A percentile compares a stretch with the other conserved stretches of the same genome.
These are phyloP conservation scores for Colletotrichum lini DNA, from an alignment of 2,329 filamentous ascomycete genomes.

Conservation along the genomic window DNA sequence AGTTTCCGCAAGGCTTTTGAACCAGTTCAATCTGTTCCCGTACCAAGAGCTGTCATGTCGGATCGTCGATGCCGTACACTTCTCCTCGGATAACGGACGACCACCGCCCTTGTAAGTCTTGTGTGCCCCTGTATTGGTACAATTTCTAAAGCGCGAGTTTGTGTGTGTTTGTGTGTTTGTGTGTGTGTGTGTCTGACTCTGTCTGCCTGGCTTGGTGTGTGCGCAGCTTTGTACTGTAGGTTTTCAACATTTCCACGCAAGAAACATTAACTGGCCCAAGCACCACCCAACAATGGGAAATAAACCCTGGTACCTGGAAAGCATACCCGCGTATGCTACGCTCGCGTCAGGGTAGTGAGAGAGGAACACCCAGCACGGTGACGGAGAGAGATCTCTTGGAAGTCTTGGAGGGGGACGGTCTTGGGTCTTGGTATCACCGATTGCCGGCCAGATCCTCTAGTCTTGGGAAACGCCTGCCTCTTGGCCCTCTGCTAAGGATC, in stretches of 20 bases:
- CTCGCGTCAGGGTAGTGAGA: background rate
- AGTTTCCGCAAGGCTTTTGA: background rate
- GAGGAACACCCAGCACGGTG: background rate
- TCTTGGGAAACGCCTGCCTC: conserved; percentile 11
- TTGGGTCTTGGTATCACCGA: conserved; percentile 30
- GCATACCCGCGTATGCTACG: conserved; percentile 14
- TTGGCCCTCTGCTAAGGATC: conserved; percentile 9
- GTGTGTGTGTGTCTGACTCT: background rate
- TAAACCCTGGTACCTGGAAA: background rate
- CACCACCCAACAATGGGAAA: conserved; percentile 1
- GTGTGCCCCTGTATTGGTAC: too few relatives aligned
- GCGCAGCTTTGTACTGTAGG: conserved; percentile 23
- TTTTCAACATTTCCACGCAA: background rate
- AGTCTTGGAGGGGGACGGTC: conserved; percentile 27
- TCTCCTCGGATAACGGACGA: background rate
- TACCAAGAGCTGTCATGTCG: conserved; percentile 10
- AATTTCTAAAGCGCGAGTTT: too few relatives aligned
- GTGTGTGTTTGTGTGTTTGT: too few relatives aligned
- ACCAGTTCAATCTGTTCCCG: background rate
- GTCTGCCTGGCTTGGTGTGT: conserved; percentile 8
- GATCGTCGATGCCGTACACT: conserved; percentile 7
- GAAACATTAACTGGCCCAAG: conserved; percentile 26
- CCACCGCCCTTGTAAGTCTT: too few relatives aligned
- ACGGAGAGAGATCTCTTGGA: conserved; percentile 34
- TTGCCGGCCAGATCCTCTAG: conserved; percentile 12